These are phyloP conservation scores for Mycena maculata DNA, from an alignment of 768 basidiomycete genomes.

Conservation along the genomic window DNA sequence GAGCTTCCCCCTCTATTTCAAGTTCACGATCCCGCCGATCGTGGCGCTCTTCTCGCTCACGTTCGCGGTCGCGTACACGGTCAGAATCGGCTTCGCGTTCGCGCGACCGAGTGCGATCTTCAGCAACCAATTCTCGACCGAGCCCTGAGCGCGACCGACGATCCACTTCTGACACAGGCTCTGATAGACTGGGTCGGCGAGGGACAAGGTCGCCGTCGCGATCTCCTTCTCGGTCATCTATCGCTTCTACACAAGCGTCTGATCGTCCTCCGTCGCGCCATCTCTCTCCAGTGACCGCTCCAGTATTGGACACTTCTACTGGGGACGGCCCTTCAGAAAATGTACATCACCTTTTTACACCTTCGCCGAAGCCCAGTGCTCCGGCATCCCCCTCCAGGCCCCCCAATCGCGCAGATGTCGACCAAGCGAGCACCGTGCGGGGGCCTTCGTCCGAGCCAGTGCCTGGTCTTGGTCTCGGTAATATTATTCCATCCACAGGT, in stretches of 20 bases:
- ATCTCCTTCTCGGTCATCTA: slow-evolving; percentile 67
- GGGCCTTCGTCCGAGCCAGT: not conserved
- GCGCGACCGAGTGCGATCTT: slow-evolving; percentile 25
- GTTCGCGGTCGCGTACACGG: slow-evolving; percentile 32
- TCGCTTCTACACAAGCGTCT: slow-evolving; percentile 64
- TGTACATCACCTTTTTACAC: not conserved
- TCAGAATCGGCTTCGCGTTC: slow-evolving; percentile 41
- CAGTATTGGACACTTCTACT: slow-evolving; percentile 1
- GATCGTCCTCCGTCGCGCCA: slow-evolving; percentile 46
- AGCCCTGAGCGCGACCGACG: slow-evolving; percentile 11
- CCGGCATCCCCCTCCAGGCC: not conserved
- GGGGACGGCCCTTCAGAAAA: not conserved
- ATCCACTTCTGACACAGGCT: slow-evolving; percentile 34
- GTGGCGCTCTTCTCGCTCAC: slow-evolving; percentile 6
- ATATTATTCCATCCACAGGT: not conserved
- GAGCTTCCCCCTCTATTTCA: slow-evolving; percentile 18
- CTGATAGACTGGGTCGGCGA: slow-evolving; percentile 45
- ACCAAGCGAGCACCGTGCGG: not conserved
- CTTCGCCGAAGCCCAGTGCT: not conserved
- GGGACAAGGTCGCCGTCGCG: slow-evolving; percentile 56
- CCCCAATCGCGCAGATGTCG: not conserved
- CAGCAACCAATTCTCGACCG: not conserved
- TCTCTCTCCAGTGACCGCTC: slow-evolving; percentile 23
- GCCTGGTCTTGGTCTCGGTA: not conserved
- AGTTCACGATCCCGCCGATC: slow-evolving; percentile 27